Base-by-base conservation (phyloP, 495 filamentous ascomycete genomes). In the Penicillium daleae region DNA sequence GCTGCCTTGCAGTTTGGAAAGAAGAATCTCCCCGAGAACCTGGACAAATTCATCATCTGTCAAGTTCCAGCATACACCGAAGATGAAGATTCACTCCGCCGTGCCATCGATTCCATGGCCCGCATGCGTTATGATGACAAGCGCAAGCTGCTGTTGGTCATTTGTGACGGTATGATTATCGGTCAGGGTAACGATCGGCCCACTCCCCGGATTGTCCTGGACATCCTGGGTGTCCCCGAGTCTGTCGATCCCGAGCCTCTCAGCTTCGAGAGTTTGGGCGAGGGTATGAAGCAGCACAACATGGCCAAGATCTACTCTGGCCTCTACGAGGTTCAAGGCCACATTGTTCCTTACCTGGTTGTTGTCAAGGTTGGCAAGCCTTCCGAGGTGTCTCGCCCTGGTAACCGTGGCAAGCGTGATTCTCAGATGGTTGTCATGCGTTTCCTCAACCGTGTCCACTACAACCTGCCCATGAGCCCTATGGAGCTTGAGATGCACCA, bases 251-350 rank as follows among this genome's bases (percentile, higher is more conserved):
- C 95, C n/a, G 93, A 97, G 73, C 93, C 95, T 3, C 82, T 99
- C 51, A 97, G 92, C 83, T 99, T 98, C 70, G 94, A 99, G 74
- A 95, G 91, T 72, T 82, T 99, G 48, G 95, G 95, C 55, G 94
- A 98, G 77, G 96, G 95, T 67, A 88, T 90, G 80, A 96, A 93
- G 75, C 95, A 97, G 75, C 96, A 97, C 82, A 99, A 99, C 73
- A 97, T 97, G 93, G 96, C 89, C 69, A 99, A 99, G 74, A 86
- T 97, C 53, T 99, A 98, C 80, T 97, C 94, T 35, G 95, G 95
- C 65, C 81, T 99, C 46, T 99, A 98, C 75, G 95, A 99, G 75
- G 93, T 97, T 19, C 92, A 97, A 70, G 95, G 95, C 65, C 93
- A 98, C 71, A 97, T 99, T 64, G 95, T 99, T 24, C 95, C 95